A percentile compares a stretch with the other conserved stretches of the same genome.
phyloP scores from a whole-genome alignment of 2,329 filamentous ascomycete species.

The Colletotrichum echinochloae region DNA sequence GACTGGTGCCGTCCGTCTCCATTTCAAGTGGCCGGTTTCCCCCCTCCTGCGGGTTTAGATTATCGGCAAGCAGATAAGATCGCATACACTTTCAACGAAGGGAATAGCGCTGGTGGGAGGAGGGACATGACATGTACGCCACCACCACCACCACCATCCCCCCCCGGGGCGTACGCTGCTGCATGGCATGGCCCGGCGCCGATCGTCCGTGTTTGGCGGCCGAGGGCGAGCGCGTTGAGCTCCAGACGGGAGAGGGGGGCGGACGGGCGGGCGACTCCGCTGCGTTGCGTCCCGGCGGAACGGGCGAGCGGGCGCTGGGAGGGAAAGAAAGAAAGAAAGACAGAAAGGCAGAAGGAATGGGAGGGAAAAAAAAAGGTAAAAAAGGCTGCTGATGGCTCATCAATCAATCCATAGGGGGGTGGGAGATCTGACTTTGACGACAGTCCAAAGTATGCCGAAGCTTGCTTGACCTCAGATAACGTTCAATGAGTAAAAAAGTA shows the following conservation, averaged over 20 bases:
- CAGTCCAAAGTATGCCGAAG: neutral
- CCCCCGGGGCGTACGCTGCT: neutral
- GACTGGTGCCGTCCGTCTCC: neutral
- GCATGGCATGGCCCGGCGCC: neutral
- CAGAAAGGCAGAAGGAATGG: no score
- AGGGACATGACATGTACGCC: no score
- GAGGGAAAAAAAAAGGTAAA: neutral
- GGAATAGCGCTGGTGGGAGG: neutral
- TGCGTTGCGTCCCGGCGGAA: neutral
- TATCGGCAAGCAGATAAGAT: neutral
- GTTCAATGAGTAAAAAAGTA: neutral
- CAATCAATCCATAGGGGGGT: neutral
- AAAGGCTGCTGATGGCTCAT: neutral
- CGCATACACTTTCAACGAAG: constrained; percentile 4
- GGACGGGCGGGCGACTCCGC: no score
- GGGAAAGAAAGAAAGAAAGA: neutral
- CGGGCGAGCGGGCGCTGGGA: constrained; percentile 52
- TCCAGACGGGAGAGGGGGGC: no score
- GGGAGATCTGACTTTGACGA: neutral
- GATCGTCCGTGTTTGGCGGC: neutral
- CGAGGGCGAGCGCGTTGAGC: neutral
- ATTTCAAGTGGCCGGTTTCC: neutral
- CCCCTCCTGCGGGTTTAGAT: constrained; percentile 17
- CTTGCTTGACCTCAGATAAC: neutral
- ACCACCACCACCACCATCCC: no score